Percentiles rank a stretch among this genome's conserved stretches.
Evolutionary conservation across 495 filamentous ascomycete species (phyloP).

Genomic region (Saxophila tyrrhenica): DNA sequence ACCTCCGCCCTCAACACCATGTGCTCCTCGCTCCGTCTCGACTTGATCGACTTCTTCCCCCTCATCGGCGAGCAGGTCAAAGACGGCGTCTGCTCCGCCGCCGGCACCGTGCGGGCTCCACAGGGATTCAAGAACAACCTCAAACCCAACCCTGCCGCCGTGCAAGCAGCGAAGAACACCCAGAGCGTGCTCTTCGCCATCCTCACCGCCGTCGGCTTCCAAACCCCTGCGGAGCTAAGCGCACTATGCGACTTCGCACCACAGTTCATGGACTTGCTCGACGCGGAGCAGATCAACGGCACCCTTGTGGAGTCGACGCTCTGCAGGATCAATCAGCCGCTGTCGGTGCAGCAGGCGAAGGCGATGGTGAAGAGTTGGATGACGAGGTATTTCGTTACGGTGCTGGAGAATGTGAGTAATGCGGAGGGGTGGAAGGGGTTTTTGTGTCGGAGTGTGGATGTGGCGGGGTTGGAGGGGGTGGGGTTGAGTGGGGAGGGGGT

Average conservation of each 20-base stretch:
- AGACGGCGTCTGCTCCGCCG: neutral
- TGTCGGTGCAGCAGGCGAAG: neutral
- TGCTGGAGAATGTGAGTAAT: slow-evolving; percentile 6
- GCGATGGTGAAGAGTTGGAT: neutral
- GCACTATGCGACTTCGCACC: slow-evolving; percentile 5
- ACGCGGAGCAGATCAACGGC: slow-evolving; percentile 7
- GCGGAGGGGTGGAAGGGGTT: neutral
- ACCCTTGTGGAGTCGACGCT: slow-evolving; percentile 6
- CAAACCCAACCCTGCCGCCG: neutral
- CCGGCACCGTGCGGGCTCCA: slow-evolving; percentile 1
- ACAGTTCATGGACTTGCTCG: slow-evolving; percentile 4
- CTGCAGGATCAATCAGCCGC: slow-evolving; percentile 6
- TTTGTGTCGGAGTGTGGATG: slow-evolving; percentile 6
- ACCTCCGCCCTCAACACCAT: slow-evolving; percentile 3
- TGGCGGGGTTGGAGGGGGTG: slow-evolving; percentile 2
- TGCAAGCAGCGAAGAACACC: slow-evolving; percentile 1
- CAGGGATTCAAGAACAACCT: neutral
- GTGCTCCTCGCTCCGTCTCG: slow-evolving; percentile 3
- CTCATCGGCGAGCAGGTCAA: neutral
- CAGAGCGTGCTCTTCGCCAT: slow-evolving; percentile 7
- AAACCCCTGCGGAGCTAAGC: neutral
- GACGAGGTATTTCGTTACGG: slow-evolving; percentile 1
- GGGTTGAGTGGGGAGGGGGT: slow-evolving; percentile 1
- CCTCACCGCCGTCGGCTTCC: slow-evolving; percentile 1
- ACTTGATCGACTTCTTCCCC: slow-evolving; percentile 6